Base-by-base conservation (phyloP, 1,284 basidiomycete genomes). In the Cutaneotrichosporon sp. region DNA sequence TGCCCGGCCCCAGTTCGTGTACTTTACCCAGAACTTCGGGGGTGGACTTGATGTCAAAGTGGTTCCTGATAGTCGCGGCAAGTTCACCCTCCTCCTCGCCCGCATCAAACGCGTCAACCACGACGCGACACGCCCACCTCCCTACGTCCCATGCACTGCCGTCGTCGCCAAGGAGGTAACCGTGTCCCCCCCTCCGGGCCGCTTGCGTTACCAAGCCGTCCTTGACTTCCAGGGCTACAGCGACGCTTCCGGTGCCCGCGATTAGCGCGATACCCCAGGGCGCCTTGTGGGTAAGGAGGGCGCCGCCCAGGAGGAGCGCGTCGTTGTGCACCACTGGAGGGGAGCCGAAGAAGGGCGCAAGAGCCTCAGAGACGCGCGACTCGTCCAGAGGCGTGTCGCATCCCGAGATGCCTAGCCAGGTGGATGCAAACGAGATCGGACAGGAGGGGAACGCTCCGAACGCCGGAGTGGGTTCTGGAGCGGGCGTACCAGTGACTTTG, bases 251-350 rank as follows among this genome's bases (percentile, higher is more conserved):
- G 9, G 76, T 77, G 1, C 76, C 76, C 5, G 73, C 73, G 18
- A 77, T 74, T 9, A 77, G 72, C 11, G 73, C 73, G n/a, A 77
- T 59, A 0, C 76, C 76, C 76, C 76, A 77, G 5, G 67, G 69
- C 11, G 57, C 65, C 11, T 65, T 51, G 57, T 69, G 60, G 1
- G 63, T 65, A 14, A 77, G 63, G 22, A 77, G 65, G 9, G 71
- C 67, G 1, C 74, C 74, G 31, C 73, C 73, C 6, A 77, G 70
- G 2, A 77, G 68, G 30, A 74, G 70, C 3, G 72, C 74, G 60
- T 77, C 76, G 61, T 77, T 77, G 52, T 72, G 56, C 14, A 74
- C 67, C 16, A 14, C 16, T 18, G 63, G 56, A 22, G n/a, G 49
- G 26, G 21, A 57, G 40, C 49, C 52, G 58, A 77, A 76, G 71